Evolutionary conservation across 2,329 filamentous ascomycete species (phyloP), one percentile per base, ranked within the genome.

Genomic region (Chrysoporthe austroafricana): DNA sequence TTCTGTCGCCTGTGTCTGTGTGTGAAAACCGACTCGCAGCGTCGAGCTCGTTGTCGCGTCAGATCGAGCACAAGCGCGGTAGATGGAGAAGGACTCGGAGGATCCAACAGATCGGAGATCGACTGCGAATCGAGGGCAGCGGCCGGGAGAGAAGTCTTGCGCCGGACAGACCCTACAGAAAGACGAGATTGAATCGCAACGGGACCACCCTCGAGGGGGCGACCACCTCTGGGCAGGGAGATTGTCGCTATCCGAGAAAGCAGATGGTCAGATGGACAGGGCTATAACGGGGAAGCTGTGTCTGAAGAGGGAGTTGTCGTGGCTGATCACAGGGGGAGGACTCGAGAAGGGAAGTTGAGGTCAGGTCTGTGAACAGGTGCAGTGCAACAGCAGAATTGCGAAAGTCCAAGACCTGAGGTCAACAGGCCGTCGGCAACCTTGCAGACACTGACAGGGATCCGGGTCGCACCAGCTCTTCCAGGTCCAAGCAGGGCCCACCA

Each of bases 171-270:
- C 7, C n/a, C 43, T 5, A 48, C 57, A 39, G 54, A 43, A 46
- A 9, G 44, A 59, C 13, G 21, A 46, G 46, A 26, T n/a, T 26
- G 57, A 32, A 58, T 32, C 11, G 52, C 42, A 18, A 57, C 62
- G 21, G 52, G 65, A 61, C 62, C 18, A 66, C 54, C 44, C 58
- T 65, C 46, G 21, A 39, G 46, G 39, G 58, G 59, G 32, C 48
- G 46, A 46, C 59, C n/a, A 46, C 26, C 59, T 60, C 39, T n/a
- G 48, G 26, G 39, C 21, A 60, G 46, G 48, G 61, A 67, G 46
- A 62, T 60, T 54, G 54, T 26, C 44, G 52, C 58, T n/a, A n/a
- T 60, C 13, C 21, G 14, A 61, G n/a, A 32, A 18, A 46, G 26
- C 7, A n/a, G 14, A 61, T 18, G 42, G 26, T 61, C 21, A 18